phyloP scores from a whole-genome alignment of 805 yeast species.

The Starmerella floricola region DNA sequence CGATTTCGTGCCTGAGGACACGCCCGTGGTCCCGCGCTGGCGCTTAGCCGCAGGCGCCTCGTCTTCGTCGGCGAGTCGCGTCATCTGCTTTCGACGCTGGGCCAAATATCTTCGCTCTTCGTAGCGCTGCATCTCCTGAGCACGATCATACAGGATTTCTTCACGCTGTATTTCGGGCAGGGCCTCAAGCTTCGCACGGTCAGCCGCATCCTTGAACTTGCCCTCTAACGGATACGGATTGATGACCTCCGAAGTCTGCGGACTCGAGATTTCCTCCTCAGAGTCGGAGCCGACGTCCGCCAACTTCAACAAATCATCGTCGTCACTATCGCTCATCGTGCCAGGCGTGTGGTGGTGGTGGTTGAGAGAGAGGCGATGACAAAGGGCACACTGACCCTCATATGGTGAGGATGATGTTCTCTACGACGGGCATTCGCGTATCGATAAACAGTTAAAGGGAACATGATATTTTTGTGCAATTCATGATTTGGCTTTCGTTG shows the following conservation, averaged over 20 bases:
- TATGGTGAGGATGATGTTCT: too few species aligned
- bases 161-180: constrained; percentile 92
- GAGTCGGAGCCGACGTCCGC: constrained; percentile 64
- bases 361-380: neutral
- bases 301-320: constrained; percentile 87
- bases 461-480: too few species aligned
- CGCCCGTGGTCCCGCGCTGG: constrained; percentile 31
- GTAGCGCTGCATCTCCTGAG: constrained; percentile 79
- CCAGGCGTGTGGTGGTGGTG: neutral
- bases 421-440: too few species aligned
- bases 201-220: constrained; percentile 72
- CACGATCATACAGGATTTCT: constrained; percentile 78
- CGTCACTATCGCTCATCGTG: constrained; percentile 46
- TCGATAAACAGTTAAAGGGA: too few species aligned
- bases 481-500: too few species aligned
- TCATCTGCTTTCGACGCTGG: constrained; percentile 42
- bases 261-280: constrained; percentile 12
- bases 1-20: constrained; percentile 35
- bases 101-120: constrained; percentile 75
- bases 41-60: constrained; percentile 21
- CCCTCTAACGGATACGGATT: constrained; percentile 93
- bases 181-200: constrained; percentile 41
- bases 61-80: constrained; percentile 20
- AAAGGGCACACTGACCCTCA: neutral
- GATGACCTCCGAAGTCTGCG: constrained; percentile 23